These are phyloP conservation scores for Lathyrus oleraceus DNA, from an alignment of 306 rosid genomes.

Conservation along the genomic window DNA sequence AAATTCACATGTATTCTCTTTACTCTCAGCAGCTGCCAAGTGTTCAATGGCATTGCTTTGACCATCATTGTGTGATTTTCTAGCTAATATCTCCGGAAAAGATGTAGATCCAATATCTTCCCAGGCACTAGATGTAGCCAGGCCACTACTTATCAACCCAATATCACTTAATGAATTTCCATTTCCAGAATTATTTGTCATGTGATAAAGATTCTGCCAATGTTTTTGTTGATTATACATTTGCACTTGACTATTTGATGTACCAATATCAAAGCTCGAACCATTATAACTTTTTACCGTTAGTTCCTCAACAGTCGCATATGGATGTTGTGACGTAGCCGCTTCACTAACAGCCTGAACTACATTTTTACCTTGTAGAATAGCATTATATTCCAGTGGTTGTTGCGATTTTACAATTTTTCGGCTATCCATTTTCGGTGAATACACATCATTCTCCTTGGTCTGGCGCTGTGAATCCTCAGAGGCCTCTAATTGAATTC, in stretches of 20 bases:
- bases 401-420: constrained; percentile 50
- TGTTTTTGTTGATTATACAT: no score
- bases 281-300: constrained; percentile 56
- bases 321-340: constrained; percentile 45
- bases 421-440: constrained; percentile 34
- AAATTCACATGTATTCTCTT: no score
- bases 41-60: constrained; percentile 54
- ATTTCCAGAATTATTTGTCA: no score
- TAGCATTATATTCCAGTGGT: constrained; percentile 40
- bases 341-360: constrained; percentile 30
- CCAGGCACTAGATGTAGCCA: constrained; percentile 45
- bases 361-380: constrained; percentile 47
- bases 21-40: no score
- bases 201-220: no score
- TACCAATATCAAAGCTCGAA: no score
- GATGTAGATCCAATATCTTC: constrained; percentile 54
- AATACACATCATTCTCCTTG: constrained; percentile 52
- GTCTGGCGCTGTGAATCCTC: no score
- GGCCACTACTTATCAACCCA: constrained; percentile 50
- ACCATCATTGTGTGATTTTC: constrained; percentile 50
- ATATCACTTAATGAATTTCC: no score
- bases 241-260: no score
- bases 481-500: no score
- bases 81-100: constrained; percentile 48
- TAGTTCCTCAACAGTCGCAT: constrained; percentile 58